Base-by-base conservation (phyloP, 148 eudicot species). In the Dysphania ambrosioides region DNA sequence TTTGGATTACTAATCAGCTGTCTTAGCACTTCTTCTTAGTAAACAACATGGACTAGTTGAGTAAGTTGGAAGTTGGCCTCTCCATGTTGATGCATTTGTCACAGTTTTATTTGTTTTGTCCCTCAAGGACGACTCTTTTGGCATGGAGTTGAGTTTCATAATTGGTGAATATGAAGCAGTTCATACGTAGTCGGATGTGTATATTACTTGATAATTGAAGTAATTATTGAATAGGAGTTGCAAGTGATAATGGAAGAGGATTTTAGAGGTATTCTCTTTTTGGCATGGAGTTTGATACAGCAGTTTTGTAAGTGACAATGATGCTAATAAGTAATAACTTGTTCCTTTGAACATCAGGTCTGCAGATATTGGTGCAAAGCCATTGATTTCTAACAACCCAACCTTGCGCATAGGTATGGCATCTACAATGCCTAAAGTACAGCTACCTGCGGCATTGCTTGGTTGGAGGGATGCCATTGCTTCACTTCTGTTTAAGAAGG, bases 381-480 rank as follows among this genome's bases (percentile, higher is more conserved):
- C 74, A 40, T 80, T 83, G 75, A 79, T 79, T 70, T 67, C 78
- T 7, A 78, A 71, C 55, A 73, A 30, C 61, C 65, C 78, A 32
- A 72, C 53, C 72, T 31, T 74, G 77, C 76, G 68, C n/a, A 36
- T 64, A 21, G 84, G 89, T 55, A 42, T 77, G 68, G 75, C 79
- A 51, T 84, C 89, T 76, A 79, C 86, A 29, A 36, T 85, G 40
- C 80, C 87, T 40, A 71, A 55, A 74, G 75, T 47, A 41, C 87
- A 73, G n/a, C 87, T 70, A 66, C 79, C 86, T 62, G 38, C 86
- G 12, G 72, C 78, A 34, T 24, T 86, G 65, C 82, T 82, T 79
- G 89, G 91, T 63, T 84, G 91, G 96, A 87, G 85, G 78, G 62
- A 74, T 31, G 85, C 88, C 44, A 78, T 91, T 11, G 86, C 89